Conservation (phyloP, 805 yeast species). For the Suhomyces vadensis region DNA sequence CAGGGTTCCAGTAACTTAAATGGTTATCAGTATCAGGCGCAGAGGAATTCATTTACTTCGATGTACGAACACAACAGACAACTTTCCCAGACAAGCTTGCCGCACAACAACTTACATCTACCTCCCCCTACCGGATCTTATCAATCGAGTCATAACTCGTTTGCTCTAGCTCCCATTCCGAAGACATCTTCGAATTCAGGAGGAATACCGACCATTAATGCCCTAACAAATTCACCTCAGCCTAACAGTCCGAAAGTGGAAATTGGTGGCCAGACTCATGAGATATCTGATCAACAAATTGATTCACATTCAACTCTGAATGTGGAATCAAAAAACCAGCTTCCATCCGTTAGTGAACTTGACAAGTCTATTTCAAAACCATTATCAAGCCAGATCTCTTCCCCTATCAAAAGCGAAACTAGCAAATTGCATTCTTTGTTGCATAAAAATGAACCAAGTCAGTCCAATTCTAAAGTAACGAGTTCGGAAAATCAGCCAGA, state of each 20-base stretch:
- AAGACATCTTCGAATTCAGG: neutral
- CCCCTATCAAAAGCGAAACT: conserved; percentile 3
- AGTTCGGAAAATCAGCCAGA: conserved; percentile 4
- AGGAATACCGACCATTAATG: conserved; percentile 4
- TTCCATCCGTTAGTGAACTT: conserved; percentile 41
- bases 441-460: neutral
- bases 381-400: conserved; percentile 11
- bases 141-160: conserved; percentile 4
- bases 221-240: neutral
- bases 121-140: conserved; percentile 3
- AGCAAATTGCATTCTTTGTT: conserved; percentile 4
- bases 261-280: neutral
- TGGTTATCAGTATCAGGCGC: conserved; percentile 9
- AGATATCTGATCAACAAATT: neutral
- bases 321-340: conserved; percentile 17
- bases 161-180: neutral
- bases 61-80: conserved; percentile 13
- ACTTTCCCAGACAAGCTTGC: neutral
- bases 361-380: conserved; percentile 26
- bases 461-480: neutral
- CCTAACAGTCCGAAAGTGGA: neutral
- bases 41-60: conserved; percentile 23
- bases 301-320: neutral
- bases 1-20: neutral
- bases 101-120: neutral